Percentiles rank a stretch among this genome's conserved stretches.
Evolutionary conservation across 2,329 filamentous ascomycete species (phyloP).

Genomic region (Leptographium flavum): DNA sequence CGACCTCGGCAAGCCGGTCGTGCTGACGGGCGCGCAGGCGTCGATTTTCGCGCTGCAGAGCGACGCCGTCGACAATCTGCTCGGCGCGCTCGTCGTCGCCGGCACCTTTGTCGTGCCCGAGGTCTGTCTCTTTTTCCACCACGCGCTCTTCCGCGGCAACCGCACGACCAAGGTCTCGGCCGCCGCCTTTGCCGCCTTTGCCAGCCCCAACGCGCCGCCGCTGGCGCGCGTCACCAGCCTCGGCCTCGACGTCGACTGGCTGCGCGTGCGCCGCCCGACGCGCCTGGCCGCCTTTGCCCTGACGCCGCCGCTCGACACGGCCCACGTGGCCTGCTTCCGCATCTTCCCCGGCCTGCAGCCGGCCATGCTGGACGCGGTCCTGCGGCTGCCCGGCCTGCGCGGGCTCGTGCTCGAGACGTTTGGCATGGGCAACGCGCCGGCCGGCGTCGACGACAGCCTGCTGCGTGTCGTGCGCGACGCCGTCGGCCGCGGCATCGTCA

Average conservation of each 20-base stretch:
- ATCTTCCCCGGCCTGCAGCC: constrained; percentile 88
- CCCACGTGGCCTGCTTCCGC: constrained; percentile 78
- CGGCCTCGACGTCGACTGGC: constrained; percentile 70
- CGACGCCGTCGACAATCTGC: constrained; percentile 80
- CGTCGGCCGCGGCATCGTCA: constrained; percentile 65
- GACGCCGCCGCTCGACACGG: constrained; percentile 62
- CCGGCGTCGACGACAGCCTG: constrained; percentile 64
- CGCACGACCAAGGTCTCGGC: constrained; percentile 78
- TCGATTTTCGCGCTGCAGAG: constrained; percentile 85
- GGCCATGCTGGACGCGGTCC: constrained; percentile 80
- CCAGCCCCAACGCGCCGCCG: constrained; percentile 72
- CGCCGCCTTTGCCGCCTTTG: constrained; percentile 75
- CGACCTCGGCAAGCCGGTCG: constrained; percentile 80
- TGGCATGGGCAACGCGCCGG: constrained; percentile 82
- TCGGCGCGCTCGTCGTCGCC: constrained; percentile 77
- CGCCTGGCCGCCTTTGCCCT: constrained; percentile 61
- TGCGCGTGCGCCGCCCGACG: constrained; percentile 59
- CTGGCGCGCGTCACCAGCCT: constrained; percentile 70
- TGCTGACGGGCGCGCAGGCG: constrained; percentile 70
- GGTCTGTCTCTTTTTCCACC: constrained; percentile 87
- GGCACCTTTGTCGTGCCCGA: constrained; percentile 89
- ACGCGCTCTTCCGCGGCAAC: constrained; percentile 80
- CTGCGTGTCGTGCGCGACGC: constrained; percentile 65
- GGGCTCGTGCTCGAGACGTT: constrained; percentile 85
- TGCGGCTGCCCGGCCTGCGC: constrained; percentile 59